Evolutionary conservation across 176 grass and related monocot genomes (phyloP), one percentile per base, ranked within the genome.

Genomic region (Phoenix roebelenii): DNA sequence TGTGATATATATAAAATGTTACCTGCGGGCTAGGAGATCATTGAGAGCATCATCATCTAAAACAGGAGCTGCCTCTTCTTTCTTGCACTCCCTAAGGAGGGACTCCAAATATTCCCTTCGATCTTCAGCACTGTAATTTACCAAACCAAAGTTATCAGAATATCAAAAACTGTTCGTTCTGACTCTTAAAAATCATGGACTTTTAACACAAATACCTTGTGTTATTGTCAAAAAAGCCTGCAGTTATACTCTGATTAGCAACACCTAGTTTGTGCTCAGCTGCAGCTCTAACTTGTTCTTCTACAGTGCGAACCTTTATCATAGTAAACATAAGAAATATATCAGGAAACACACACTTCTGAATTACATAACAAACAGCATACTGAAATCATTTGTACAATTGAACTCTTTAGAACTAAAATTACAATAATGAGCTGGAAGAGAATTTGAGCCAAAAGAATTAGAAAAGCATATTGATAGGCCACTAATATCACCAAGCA

Each of bases 221-320:
- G 53, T 98, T 98, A 59, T 98, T 98, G 82, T 98, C 93, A 49
- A 98, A 98, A 76, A 98, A 98, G 32, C 93, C 93, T 59, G 93
- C 93, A 59, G 93, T 98, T 67, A 98, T 98, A 83, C 93, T 98
- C 76, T 98, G 93, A 75, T 98, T 98, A 80, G 93, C 93, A 83
- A 98, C 84, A 15, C 88, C 79, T 63, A 98, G 86, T 72, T 98
- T 98, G 79, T 98, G 93, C 65, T 98, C 93, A 30, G 93, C 93
- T 71, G 93, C 89, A 85, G 93, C 93, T 74, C 93, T 88, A 50
- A 98, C 93, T 88, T 98, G 93, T 56, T 98, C 93, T 83, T 98
- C 93, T 58, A 98, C 93, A 64, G 67, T 85, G 19, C 76, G 70
- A 19, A 98, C 84, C 93, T 98, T 94, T 76, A 61, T 57, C 50